Conservation (phyloP, 2,329 filamentous ascomycete species). For the Alternaria sp. region DNA sequence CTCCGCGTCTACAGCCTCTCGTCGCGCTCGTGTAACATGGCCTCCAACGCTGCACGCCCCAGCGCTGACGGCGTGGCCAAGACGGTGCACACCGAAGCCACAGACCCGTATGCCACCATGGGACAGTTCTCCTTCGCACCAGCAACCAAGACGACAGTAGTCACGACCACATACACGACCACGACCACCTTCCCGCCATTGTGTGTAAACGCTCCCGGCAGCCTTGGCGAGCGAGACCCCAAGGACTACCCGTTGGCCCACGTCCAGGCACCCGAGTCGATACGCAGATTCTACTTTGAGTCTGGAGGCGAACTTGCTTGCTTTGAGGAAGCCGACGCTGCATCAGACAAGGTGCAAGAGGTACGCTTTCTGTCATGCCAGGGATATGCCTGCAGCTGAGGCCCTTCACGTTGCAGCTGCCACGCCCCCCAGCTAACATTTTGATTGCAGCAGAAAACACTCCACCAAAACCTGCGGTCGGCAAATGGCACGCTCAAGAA, state of each 20-base stretch:
- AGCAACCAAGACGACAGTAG: constrained; percentile 70
- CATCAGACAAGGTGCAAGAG: constrained; percentile 62
- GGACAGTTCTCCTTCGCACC: constrained; percentile 70
- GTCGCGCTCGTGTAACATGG: constrained; percentile 37
- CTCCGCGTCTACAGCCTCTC: not conserved
- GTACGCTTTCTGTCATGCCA: constrained; percentile 52
- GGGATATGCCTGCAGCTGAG: constrained; percentile 29
- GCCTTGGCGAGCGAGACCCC: constrained; percentile 76
- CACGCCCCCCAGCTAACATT: constrained; percentile 35
- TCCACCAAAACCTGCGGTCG: constrained; percentile 55
- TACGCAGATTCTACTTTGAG: constrained; percentile 80
- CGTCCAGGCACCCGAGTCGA: constrained; percentile 79
- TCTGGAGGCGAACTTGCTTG: constrained; percentile 68
- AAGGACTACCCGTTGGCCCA: constrained; percentile 90
- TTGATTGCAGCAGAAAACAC: constrained; percentile 53
- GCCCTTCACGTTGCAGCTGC: constrained; percentile 30
- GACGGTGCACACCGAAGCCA: constrained; percentile 35
- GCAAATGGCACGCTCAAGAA: constrained; percentile 59
- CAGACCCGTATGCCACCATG: constrained; percentile 56
- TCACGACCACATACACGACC: constrained; percentile 92
- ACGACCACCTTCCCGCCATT: constrained; percentile 84
- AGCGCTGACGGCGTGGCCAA: constrained; percentile 39
- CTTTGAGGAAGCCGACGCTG: constrained; percentile 69
- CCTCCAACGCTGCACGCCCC: constrained; percentile 36
- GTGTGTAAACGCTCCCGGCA: constrained; percentile 75